These are phyloP conservation scores for Trametes versicolor DNA, from an alignment of 1,284 basidiomycete genomes.

Conservation along the genomic window DNA sequence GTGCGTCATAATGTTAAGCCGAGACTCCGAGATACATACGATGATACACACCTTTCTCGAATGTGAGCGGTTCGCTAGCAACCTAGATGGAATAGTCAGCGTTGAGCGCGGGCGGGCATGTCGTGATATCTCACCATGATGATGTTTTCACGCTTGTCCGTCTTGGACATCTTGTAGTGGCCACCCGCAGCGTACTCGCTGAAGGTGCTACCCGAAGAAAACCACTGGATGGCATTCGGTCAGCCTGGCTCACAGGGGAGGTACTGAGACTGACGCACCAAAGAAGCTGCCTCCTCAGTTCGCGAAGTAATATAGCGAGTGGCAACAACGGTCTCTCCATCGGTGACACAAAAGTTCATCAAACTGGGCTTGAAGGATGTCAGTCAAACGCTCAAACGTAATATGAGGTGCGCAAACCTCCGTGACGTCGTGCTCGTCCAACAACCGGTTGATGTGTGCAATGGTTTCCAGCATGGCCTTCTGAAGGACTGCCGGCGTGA, in stretches of 20 bases:
- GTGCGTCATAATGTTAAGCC: constrained; percentile 7
- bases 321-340: constrained; percentile 92
- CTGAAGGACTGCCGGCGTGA: constrained; percentile 70
- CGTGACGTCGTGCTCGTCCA: constrained; percentile 76
- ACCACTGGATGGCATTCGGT: constrained; percentile 68
- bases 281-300: constrained; percentile 91
- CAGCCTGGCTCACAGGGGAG: not conserved
- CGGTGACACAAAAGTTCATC: constrained; percentile 97
- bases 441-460: constrained; percentile 77
- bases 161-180: constrained; percentile 95
- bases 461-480: constrained; percentile 92
- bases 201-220: constrained; percentile 94
- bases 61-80: constrained; percentile 92
- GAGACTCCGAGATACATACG: not conserved
- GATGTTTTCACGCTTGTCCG: constrained; percentile 95
- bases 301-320: constrained; percentile 95
- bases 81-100: constrained; percentile 56
- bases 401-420: constrained; percentile 57
- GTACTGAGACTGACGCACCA: constrained; percentile 56
- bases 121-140: constrained; percentile 71
- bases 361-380: constrained; percentile 74
- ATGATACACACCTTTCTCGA: constrained; percentile 79
- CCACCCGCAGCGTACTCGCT: constrained; percentile 91
- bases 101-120: constrained; percentile 7
- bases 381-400: constrained; percentile 11